Percentiles rank a stretch among this genome's conserved stretches.
phyloP scores from a whole-genome alignment of 179 eudicot species.

The Sideroxylon spinosum region DNA sequence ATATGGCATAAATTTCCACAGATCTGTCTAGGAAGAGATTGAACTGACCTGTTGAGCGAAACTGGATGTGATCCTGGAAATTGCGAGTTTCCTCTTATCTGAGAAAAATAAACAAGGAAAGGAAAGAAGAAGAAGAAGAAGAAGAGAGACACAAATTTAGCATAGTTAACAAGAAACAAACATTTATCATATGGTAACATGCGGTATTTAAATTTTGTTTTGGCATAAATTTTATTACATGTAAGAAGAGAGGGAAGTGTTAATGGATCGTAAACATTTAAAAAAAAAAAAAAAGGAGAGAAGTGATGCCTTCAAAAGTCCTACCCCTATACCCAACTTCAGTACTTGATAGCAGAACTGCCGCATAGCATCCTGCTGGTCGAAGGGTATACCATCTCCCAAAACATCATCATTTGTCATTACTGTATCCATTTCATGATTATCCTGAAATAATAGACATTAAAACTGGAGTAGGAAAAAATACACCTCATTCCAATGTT shows the following conservation, averaged over 20 bases:
- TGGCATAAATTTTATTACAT: neutral
- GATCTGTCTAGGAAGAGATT: neutral
- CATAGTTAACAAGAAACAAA: neutral
- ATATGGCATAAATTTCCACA: neutral
- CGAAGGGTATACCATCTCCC: conserved; percentile 80
- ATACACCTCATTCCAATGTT: neutral
- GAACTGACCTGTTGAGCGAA: conserved; percentile 71
- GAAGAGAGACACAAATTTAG: neutral
- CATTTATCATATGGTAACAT: neutral
- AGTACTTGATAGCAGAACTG: conserved; percentile 67
- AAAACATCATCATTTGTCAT: conserved; percentile 90
- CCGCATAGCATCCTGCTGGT: conserved; percentile 62
- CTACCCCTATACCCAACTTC: conserved; percentile 51
- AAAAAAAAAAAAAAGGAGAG: neutral
- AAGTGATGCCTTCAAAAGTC: conserved; percentile 14
- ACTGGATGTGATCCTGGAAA: conserved; percentile 99
- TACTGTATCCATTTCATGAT: conserved; percentile 36
- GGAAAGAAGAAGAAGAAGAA: conserved; percentile 4
- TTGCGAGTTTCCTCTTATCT: conserved; percentile 52
- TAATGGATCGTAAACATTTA: neutral
- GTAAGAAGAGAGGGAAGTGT: neutral
- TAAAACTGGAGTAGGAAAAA: neutral
- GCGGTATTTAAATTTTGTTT: neutral
- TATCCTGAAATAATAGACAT: conserved; percentile 48
- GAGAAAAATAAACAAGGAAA: conserved; percentile 18